Percentiles rank a stretch among this genome's conserved stretches.
These are phyloP conservation scores for Tillandsia leiboldiana DNA, from an alignment of 176 grass and related monocot genomes.

Conservation along the genomic window DNA sequence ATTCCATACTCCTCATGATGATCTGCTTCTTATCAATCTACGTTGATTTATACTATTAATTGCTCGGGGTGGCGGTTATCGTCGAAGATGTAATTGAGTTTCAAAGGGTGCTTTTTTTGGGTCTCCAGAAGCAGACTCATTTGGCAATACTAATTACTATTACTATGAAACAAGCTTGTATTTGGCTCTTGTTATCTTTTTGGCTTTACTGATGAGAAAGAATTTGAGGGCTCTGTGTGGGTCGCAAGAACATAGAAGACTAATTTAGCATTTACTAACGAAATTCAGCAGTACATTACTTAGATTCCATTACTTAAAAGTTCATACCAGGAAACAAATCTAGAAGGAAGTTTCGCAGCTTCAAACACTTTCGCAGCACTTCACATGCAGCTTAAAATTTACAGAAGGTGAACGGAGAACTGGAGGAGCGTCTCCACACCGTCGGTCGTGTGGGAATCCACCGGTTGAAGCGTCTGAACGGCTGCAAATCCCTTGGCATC, in stretches of 20 bases:
- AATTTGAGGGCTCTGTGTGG: not conserved
- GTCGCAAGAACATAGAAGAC: not conserved
- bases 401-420: conserved; percentile 42
- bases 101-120: too few relatives aligned
- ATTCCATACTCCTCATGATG: too few relatives aligned
- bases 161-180: too few relatives aligned
- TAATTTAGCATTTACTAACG: not conserved
- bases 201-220: too few relatives aligned
- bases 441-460: conserved; percentile 41
- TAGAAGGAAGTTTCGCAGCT: not conserved
- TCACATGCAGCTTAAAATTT: conserved; percentile 22
- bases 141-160: too few relatives aligned
- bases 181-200: too few relatives aligned
- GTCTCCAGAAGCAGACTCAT: too few relatives aligned
- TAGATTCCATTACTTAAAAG: not conserved
- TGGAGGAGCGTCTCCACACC: conserved; percentile 57
- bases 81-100: too few relatives aligned
- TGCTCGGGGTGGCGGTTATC: too few relatives aligned
- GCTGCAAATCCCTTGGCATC: conserved; percentile 57
- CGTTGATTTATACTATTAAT: too few relatives aligned
- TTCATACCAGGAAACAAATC: not conserved
- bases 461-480: conserved; percentile 42
- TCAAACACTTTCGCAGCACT: not conserved
- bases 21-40: too few relatives aligned
- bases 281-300: not conserved